These are phyloP conservation scores for Epicoccum sorghinum DNA, from an alignment of 2,329 filamentous ascomycete species.

Conservation along the genomic window DNA sequence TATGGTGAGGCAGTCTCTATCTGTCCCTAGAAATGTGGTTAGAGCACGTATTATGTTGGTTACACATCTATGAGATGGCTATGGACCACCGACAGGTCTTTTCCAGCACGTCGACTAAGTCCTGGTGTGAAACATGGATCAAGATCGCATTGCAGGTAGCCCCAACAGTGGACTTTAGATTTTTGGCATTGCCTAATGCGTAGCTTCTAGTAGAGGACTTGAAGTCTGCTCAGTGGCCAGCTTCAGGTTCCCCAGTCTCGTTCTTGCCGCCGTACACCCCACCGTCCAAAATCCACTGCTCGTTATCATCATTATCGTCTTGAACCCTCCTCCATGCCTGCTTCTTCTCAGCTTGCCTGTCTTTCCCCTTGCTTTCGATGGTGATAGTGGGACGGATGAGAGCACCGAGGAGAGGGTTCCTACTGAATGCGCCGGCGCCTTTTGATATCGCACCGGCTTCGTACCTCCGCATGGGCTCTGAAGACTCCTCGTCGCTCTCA, in stretches of 20 bases:
- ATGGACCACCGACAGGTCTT: no score
- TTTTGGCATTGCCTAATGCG: no score
- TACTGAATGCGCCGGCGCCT: slow-evolving; percentile 66
- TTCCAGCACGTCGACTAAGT: no score
- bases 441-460: slow-evolving; percentile 28
- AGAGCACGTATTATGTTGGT: no score
- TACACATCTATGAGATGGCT: no score
- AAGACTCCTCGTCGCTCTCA: slow-evolving; percentile 57
- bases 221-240: slow-evolving; percentile 13
- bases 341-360: slow-evolving; percentile 45
- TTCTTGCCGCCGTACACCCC: slow-evolving; percentile 53
- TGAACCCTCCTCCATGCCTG: slow-evolving; percentile 58
- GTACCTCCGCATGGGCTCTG: slow-evolving; percentile 35
- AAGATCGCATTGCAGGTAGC: no score
- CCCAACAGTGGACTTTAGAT: no score
- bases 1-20: no score
- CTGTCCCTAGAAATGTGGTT: no score
- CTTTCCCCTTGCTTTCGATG: slow-evolving; percentile 58
- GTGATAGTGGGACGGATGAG: slow-evolving; percentile 68
- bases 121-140: no score
- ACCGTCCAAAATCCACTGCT: slow-evolving; percentile 60
- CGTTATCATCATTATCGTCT: slow-evolving; percentile 60
- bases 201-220: no score
- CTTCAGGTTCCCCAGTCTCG: slow-evolving; percentile 20
- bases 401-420: slow-evolving; percentile 69